Base-by-base conservation (phyloP, 768 basidiomycete species). In the Panellus pusillus region DNA sequence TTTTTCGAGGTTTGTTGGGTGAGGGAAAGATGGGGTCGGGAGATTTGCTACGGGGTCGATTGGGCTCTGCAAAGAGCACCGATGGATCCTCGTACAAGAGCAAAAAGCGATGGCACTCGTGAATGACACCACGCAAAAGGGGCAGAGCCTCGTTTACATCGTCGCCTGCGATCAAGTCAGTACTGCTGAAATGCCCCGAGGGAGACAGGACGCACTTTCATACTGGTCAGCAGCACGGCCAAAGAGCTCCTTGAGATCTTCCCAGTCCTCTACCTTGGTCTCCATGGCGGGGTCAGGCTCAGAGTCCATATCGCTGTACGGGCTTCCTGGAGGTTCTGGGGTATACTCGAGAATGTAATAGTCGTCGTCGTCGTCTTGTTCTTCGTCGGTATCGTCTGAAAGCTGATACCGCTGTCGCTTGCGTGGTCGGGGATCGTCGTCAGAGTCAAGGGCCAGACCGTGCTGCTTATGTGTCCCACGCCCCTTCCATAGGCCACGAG, bases 81-180 rank as follows among this genome's bases (percentile, higher is more conserved):
- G 80, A 82, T 1, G 83, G 85, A 58, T 88, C 84, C 12, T 77
- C 72, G 62, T 80, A 80, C 27, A 68, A 67, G 27, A 74, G 58
- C 50, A 84, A 72, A 58, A 86, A 83, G n/a, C 81, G 77, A 66
- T 84, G 81, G 65, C 83, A 86, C 65, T 86, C 84, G 60, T 86
- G 82, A 5, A 87, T 77, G 45, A 86, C 80, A 6, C 78, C 84
- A 28, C 86, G 77, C 40, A 87, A 68, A 9, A 84, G 72, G 1
- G 81, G 75, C 7, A 84, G 69, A 1, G 81, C 76, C 44, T 81
- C 80, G 37, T 66, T 58, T 15, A 74, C 65, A 44, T 82, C 76
- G 52, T 79, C 77, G 31, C 62, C 78, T 81, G 52, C 44, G 37
- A 24, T 15, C 24, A 37, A n/a, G 29, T 44, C 35, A 47, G 37